Conservation (phyloP, 495 filamentous ascomycete genomes). For the Lasiosphaeria miniovina region DNA sequence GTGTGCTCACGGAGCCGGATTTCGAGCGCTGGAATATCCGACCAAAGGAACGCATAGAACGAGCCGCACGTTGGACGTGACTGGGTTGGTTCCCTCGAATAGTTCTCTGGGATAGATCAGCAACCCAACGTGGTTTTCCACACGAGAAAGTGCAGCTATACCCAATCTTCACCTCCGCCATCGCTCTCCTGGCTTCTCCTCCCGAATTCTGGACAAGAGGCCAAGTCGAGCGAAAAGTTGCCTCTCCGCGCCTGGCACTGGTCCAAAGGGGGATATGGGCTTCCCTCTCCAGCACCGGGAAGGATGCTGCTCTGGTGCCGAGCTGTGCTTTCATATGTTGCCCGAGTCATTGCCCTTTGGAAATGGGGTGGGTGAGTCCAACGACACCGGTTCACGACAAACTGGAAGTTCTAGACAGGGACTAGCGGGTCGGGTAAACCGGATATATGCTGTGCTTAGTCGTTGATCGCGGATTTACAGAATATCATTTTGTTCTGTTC, state of each 20-base stretch:
- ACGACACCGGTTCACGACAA: too few relatives aligned
- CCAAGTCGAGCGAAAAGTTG: conserved; percentile 7
- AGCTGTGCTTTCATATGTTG: too few relatives aligned
- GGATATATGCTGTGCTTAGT: too few relatives aligned
- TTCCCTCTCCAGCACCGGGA: neutral
- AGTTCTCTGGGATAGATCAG: neutral
- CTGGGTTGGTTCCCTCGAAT: neutral
- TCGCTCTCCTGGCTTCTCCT: neutral
- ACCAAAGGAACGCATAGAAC: conserved; percentile 7
- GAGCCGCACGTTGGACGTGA: neutral
- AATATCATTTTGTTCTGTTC: too few relatives aligned
- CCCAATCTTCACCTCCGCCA: neutral
- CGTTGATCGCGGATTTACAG: too few relatives aligned
- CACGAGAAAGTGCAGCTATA: neutral
- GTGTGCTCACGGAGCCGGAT: conserved; percentile 11
- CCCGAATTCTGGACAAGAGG: conserved; percentile 18
- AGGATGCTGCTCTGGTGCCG: neutral
- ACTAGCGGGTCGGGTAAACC: too few relatives aligned
- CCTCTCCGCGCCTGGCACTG: neutral
- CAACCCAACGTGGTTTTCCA: neutral
- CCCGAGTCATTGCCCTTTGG: too few relatives aligned
- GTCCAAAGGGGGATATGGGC: neutral
- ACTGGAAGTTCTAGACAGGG: too few relatives aligned
- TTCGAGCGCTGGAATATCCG: conserved; percentile 15
- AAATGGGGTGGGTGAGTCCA: too few relatives aligned